Evolutionary conservation across 495 filamentous ascomycete genomes (phyloP).

Genomic region (Lophiostoma macrostomum): DNA sequence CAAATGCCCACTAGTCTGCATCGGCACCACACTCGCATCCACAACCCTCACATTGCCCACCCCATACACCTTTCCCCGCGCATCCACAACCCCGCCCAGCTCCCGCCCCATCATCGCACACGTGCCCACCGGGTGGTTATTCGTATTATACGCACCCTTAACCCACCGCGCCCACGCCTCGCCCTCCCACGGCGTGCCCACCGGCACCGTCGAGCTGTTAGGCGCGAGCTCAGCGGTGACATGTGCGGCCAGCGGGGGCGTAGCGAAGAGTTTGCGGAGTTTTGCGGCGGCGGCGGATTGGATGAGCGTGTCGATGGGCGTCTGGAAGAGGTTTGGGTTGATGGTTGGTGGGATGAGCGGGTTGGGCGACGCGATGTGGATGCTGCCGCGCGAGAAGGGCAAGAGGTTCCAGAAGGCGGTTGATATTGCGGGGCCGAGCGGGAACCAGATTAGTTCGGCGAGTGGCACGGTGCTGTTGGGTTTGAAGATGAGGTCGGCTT

Average conservation of each 20-base stretch:
- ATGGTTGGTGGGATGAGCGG: conserved; percentile 3
- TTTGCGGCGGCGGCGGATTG: conserved; percentile 3
- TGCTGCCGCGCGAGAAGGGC: conserved; percentile 19
- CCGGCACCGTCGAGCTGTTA: conserved; percentile 5
- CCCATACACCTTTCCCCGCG: conserved; percentile 16
- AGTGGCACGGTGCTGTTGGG: conserved; percentile 10
- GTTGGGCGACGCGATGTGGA: conserved; percentile 9
- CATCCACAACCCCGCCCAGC: conserved; percentile 24
- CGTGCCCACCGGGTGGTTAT: conserved; percentile 21
- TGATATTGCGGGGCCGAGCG: not conserved
- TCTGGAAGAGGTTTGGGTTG: conserved; percentile 22
- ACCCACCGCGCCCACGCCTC: conserved; percentile 10
- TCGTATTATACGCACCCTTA: conserved; percentile 1
- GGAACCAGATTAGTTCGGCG: conserved; percentile 18
- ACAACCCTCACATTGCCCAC: conserved; percentile 21
- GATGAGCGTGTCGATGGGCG: conserved; percentile 7
- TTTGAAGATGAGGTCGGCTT: conserved; percentile 21
- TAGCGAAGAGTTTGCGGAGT: conserved; percentile 7
- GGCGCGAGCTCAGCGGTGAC: conserved; percentile 10
- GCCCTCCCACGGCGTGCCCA: not conserved
- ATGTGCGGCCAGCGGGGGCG: conserved; percentile 2
- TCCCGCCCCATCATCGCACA: conserved; percentile 18
- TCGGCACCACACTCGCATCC: conserved; percentile 24
- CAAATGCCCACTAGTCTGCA: conserved; percentile 19
- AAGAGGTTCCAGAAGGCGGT: conserved; percentile 19